Base-by-base conservation (phyloP, 2,329 filamentous ascomycete genomes). In the Trematosphaeria pertusa region DNA sequence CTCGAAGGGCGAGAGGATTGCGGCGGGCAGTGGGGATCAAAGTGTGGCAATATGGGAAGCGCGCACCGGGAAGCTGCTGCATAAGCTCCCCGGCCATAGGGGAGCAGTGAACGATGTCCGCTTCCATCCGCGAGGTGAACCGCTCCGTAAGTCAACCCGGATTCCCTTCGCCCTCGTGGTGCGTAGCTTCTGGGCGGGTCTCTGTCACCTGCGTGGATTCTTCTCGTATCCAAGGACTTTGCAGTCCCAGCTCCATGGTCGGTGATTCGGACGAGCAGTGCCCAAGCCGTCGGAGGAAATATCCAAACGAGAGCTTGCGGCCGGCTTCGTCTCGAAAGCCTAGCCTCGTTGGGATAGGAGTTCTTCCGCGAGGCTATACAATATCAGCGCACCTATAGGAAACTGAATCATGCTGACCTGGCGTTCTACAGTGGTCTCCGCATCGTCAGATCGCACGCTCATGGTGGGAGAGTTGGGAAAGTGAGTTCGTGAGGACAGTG, bases 71-170 rank as follows among this genome's bases (percentile, higher is more conserved):
- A 97, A 95, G 76, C 78, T 99, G 61, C 73, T 96, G 54, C 95
- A 97, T 75, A 97, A 97, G 75, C 80, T 99, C 41, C 94, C 94
- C 1, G 94, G 94, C 1, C 94, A 99, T 71, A 94, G 91, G 74
- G 94, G 93, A 24, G 90, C 89, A 0, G 94, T 97, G 40, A 99
- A 97, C 69, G 91, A 93, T 70, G 93, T 93, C 43, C 88, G 95
- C 59, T 95, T 99, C 68, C 87, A 90, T 37, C 91, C 93, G 4
- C 83, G 83, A 30, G 84, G 87, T 50, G 91, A 97, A 61, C 91
- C 91, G 15, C 88, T 97, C 52, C 82, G 92, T 96, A 81, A 86
- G 90, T 85, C 30, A 26, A 52, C 20, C 11, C 44, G 26, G 38
- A 37, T 48, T 37, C 28, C 36, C 30, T 43, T 46, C 40, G 11